Conservation (phyloP, 495 filamentous ascomycete species). For the Aspergillus homomorphus region DNA sequence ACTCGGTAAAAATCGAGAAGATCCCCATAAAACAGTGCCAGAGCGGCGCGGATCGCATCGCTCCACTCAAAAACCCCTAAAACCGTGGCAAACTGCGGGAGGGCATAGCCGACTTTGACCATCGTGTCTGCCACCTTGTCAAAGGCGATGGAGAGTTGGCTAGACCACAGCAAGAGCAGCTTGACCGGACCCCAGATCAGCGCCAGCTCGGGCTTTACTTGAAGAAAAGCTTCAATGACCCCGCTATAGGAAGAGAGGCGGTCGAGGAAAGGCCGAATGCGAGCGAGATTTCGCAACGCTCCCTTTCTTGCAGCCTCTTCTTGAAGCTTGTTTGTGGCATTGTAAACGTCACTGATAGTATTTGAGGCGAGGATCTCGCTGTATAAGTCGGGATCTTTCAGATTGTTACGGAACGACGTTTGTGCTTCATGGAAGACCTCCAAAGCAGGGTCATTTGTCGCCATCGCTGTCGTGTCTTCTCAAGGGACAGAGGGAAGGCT, state of each 20-base stretch:
- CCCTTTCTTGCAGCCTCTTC: not conserved
- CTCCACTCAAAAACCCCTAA: too few species aligned
- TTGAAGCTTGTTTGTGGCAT: not conserved
- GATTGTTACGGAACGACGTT: too few species aligned
- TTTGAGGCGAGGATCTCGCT: not conserved
- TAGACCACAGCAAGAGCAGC: not conserved
- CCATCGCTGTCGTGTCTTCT: too few species aligned
- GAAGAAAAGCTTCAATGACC: not conserved
- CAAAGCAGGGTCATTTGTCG: too few species aligned
- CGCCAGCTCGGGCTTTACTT: not conserved
- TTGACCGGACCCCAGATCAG: constrained; percentile 2
- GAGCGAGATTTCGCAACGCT: not conserved
- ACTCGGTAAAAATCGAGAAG: constrained; percentile 2
- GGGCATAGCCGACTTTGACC: not conserved
- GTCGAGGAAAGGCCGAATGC: not conserved
- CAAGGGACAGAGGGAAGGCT: too few species aligned
- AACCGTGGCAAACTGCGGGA: not conserved
- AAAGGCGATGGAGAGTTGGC: not conserved
- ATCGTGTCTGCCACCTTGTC: not conserved
- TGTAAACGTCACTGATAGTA: not conserved
- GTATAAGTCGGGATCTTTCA: too few species aligned
- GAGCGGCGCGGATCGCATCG: not conserved
- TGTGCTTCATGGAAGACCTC: too few species aligned
- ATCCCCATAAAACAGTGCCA: not conserved
- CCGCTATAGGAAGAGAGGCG: not conserved